Conservation (phyloP, 441 rosid genomes). For the Brassica balearica region DNA sequence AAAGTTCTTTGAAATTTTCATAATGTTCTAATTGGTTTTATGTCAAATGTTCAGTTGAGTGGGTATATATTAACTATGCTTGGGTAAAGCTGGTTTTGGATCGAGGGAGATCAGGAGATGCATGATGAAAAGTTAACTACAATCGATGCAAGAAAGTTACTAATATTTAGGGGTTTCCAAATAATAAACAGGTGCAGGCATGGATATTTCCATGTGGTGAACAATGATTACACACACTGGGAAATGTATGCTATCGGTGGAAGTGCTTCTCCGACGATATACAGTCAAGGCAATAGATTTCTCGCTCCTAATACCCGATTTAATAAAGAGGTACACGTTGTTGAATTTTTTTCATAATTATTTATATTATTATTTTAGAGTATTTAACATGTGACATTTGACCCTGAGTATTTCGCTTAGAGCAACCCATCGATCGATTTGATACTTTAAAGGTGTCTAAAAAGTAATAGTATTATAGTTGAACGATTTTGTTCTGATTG, state of each 20-base stretch:
- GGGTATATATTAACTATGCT: no score
- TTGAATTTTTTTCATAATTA: not conserved
- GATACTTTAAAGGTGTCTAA: no score
- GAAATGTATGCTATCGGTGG: conserved; percentile 78
- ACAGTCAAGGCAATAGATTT: conserved; percentile 73
- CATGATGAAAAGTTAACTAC: no score
- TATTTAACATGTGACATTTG: not conserved
- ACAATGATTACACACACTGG: conserved; percentile 77
- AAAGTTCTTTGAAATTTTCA: no score
- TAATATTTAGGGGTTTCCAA: not conserved
- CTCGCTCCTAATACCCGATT: conserved; percentile 55
- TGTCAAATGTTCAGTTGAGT: no score
- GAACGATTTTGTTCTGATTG: no score
- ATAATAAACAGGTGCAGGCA: conserved; percentile 33
- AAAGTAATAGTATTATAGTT: no score
- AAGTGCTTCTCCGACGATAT: conserved; percentile 67
- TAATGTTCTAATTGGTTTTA: no score
- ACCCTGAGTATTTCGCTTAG: not conserved
- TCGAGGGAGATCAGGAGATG: no score
- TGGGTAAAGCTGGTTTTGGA: no score
- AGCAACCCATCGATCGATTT: no score
- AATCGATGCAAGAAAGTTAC: no score
- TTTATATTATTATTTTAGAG: not conserved
- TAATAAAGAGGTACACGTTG: conserved; percentile 55
- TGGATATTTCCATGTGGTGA: conserved; percentile 76